These are phyloP conservation scores for Solanum hybrid DNA, from an alignment of 305 asterid species.

Conservation along the genomic window DNA sequence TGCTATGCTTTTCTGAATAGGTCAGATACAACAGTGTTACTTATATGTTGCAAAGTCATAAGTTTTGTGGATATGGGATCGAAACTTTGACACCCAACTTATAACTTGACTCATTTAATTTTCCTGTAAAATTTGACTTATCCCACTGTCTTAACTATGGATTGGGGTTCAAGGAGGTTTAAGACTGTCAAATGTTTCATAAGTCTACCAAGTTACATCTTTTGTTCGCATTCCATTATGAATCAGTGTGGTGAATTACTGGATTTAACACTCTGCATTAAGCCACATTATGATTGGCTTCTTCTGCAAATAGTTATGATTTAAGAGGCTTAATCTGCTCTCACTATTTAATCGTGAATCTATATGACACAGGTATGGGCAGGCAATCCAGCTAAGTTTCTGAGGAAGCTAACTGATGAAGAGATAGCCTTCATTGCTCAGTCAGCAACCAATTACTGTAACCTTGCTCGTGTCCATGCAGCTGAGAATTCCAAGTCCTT, in stretches of 20 bases:
- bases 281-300: not conserved
- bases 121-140: not conserved
- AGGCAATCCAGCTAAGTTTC: conserved; percentile 37
- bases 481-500: conserved; percentile 33
- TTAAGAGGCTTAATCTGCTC: not conserved
- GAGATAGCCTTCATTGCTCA: conserved; percentile 32
- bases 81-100: not conserved
- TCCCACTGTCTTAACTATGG: not conserved
- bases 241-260: not conserved
- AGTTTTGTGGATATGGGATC: not conserved
- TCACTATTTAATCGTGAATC: not conserved
- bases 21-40: not conserved
- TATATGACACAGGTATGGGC: conserved; percentile 26
- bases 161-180: not conserved
- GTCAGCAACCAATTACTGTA: conserved; percentile 27
- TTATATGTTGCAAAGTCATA: not conserved
- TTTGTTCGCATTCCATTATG: not conserved
- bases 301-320: not conserved
- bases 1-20: not conserved
- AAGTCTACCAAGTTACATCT: not conserved
- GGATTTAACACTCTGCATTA: not conserved
- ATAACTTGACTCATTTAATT: not conserved
- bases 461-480: conserved; percentile 38
- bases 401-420: conserved; percentile 32
- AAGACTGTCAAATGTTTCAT: not conserved